These are phyloP conservation scores for Sugiyamaella valdiviana DNA, from an alignment of 805 yeast genomes.

Conservation along the genomic window DNA sequence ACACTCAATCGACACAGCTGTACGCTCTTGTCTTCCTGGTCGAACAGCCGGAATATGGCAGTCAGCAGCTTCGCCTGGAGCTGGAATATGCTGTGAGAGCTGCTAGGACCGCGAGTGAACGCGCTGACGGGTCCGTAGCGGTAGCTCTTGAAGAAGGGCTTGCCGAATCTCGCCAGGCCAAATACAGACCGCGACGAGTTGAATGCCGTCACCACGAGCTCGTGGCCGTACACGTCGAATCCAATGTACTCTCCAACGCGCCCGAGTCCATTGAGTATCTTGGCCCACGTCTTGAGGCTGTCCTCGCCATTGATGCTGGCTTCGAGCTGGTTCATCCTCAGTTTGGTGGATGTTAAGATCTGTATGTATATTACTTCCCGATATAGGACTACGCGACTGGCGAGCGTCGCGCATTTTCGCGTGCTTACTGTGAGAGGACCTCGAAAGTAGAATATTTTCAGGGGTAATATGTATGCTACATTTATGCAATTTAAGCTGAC, in stretches of 20 bases:
- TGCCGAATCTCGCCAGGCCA: constrained; percentile 11
- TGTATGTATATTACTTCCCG: background rate
- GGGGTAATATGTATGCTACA: background rate
- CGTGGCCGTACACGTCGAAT: constrained; percentile 13
- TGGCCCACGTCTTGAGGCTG: constrained; percentile 15
- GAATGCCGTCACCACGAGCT: constrained; percentile 13
- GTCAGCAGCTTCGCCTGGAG: constrained; percentile 18
- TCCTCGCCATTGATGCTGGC: constrained; percentile 16
- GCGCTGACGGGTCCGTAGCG: constrained; percentile 5
- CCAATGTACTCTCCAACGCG: constrained; percentile 16
- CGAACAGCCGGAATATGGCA: constrained; percentile 20
- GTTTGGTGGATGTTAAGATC: background rate
- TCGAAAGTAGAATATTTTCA: background rate
- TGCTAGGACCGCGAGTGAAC: background rate
- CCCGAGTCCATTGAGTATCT: constrained; percentile 10
- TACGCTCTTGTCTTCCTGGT: constrained; percentile 14
- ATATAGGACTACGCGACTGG: background rate
- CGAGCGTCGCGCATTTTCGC: background rate
- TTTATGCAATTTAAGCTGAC: background rate
- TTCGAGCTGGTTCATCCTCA: background rate
- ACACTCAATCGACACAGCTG: constrained; percentile 10
- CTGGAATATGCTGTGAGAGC: constrained; percentile 11
- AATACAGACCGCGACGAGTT: constrained; percentile 22
- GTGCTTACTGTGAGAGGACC: background rate
- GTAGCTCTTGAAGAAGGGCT: constrained; percentile 11